phyloP scores from a whole-genome alignment of 257 asterid species.

The Solanum chilense region DNA sequence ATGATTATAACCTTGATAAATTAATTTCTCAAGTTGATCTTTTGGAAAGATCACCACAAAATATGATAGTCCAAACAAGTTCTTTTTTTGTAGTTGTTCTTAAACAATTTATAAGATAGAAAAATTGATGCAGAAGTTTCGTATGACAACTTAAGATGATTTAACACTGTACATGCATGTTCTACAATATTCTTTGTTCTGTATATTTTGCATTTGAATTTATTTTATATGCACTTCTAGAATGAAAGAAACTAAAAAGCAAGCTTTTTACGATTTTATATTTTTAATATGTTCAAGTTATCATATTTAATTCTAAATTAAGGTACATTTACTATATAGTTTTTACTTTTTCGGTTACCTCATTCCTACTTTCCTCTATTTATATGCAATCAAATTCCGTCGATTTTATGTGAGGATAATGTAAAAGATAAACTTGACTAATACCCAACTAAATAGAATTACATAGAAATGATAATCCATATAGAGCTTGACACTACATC shows the following conservation, averaged over 20 bases:
- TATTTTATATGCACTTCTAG: neutral
- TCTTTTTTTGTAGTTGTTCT: neutral
- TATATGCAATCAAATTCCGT: too few relatives aligned
- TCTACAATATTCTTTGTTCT: neutral
- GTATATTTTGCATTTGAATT: neutral
- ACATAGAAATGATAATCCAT: too few relatives aligned
- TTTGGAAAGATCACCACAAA: neutral
- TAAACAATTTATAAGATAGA: neutral
- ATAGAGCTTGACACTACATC: too few relatives aligned
- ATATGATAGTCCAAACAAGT: neutral
- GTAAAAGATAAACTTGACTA: neutral
- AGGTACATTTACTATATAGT: too few relatives aligned
- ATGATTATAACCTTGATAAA: neutral
- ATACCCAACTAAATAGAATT: too few relatives aligned
- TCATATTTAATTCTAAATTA: neutral
- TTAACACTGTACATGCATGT: neutral
- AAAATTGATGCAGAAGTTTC: neutral
- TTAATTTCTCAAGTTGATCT: neutral
- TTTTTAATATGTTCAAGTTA: too few relatives aligned
- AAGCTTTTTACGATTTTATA: neutral
- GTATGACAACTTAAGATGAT: neutral
- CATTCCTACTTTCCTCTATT: neutral
- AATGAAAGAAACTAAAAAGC: neutral
- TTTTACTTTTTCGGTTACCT: too few relatives aligned
- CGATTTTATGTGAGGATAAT: too few relatives aligned